Percentiles rank a stretch among this genome's conserved stretches.
Conservation (phyloP, 1,284 basidiomycete genomes). For the Leccinum discolor region DNA sequence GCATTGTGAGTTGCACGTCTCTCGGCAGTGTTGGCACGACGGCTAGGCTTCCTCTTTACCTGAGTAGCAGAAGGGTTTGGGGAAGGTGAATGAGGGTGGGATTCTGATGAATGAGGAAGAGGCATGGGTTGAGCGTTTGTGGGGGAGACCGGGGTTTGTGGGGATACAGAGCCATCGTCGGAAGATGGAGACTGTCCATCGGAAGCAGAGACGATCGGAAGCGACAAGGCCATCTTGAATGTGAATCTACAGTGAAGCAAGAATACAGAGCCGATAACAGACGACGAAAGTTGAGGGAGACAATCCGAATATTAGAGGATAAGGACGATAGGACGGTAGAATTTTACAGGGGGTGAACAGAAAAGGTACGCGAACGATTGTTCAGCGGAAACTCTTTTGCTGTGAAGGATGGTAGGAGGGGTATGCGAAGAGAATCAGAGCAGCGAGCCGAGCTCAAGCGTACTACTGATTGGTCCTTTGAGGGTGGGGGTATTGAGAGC, state of each 20-base stretch:
- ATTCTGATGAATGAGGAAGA: conserved; percentile 29
- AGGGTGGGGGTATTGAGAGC: conserved; percentile 37
- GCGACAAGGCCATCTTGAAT: conserved; percentile 53
- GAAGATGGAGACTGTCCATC: conserved; percentile 42
- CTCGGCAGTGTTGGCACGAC: conserved; percentile 91
- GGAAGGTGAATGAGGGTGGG: conserved; percentile 20
- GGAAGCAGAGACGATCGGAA: conserved; percentile 46
- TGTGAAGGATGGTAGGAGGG: conserved; percentile 20
- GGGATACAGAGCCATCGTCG: conserved; percentile 45
- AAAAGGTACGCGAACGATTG: conserved; percentile 50
- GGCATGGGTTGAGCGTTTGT: conserved; percentile 36
- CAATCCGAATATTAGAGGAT: conserved; percentile 20
- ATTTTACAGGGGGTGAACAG: conserved; percentile 15
- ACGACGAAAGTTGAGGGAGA: background rate
- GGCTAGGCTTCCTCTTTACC: conserved; percentile 74
- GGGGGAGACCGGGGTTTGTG: conserved; percentile 55
- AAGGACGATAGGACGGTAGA: conserved; percentile 17
- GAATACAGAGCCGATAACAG: conserved; percentile 13
- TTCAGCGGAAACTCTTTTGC: conserved; percentile 55
- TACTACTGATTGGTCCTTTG: conserved; percentile 36
- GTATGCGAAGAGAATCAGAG: conserved; percentile 36
- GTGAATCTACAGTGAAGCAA: conserved; percentile 19
- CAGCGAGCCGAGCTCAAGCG: conserved; percentile 77
- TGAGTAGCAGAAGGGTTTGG: conserved; percentile 28
- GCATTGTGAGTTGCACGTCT: conserved; percentile 94